phyloP scores from a whole-genome alignment of 805 yeast genomes.

The Diddensiella caesifluorescens region DNA sequence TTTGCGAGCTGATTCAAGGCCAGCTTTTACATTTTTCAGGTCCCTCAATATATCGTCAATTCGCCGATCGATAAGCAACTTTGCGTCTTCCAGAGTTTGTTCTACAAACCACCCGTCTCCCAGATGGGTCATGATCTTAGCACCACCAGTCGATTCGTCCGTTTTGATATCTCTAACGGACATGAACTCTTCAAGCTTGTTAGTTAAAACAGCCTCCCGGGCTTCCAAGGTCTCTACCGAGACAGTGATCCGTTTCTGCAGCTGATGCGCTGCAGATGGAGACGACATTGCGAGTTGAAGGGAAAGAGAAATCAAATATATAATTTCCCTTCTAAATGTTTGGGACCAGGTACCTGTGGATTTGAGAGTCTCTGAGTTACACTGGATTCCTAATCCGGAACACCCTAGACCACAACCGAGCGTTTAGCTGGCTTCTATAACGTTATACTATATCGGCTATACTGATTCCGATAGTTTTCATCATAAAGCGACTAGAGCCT shows the following conservation, averaged over 20 bases:
- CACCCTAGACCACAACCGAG: too few species aligned
- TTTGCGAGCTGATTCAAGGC: conserved; percentile 18
- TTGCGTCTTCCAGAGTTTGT: conserved; percentile 18
- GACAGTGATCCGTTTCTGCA: conserved; percentile 7
- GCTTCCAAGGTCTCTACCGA: conserved; percentile 4
- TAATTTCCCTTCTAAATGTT: too few species aligned
- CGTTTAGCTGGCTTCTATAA: too few species aligned
- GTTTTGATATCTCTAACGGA: conserved; percentile 2
- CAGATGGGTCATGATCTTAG: conserved; percentile 16
- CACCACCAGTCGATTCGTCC: too few species aligned
- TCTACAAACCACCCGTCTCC: conserved; percentile 32
- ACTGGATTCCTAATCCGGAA: too few species aligned
- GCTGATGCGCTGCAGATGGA: too few species aligned
- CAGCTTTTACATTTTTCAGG: conserved; percentile 13
- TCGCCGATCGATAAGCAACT: conserved; percentile 19
- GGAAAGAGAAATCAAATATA: background rate
- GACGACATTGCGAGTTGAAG: background rate
- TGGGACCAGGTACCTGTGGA: too few species aligned
- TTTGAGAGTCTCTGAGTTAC: too few species aligned
- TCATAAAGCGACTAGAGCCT: too few species aligned
- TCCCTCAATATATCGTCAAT: conserved; percentile 13
- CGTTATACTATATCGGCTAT: too few species aligned
- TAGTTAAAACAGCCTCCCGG: background rate
- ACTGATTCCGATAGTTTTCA: too few species aligned
- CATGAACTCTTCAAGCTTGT: conserved; percentile 3